phyloP scores from a whole-genome alignment of 2,329 filamentous ascomycete species.

The Calonectria montana region DNA sequence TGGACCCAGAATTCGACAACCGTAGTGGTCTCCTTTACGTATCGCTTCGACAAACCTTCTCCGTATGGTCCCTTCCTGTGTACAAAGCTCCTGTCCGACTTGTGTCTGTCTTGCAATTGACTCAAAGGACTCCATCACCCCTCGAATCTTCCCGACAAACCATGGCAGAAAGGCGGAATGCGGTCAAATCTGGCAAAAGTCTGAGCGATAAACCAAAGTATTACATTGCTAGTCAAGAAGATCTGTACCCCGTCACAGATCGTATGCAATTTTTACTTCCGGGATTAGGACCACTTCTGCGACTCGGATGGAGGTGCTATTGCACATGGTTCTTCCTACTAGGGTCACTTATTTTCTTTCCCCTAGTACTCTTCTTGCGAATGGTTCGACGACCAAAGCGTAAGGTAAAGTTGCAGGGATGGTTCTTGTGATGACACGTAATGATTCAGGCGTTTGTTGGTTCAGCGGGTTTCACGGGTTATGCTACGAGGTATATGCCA shows the following conservation, averaged over 20 bases:
- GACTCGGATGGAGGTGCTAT: slow-evolving; percentile 70
- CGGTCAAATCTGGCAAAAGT: slow-evolving; percentile 26
- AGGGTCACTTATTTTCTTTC: slow-evolving; percentile 59
- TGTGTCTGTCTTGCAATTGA: slow-evolving; percentile 74
- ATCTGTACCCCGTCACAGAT: slow-evolving; percentile 83
- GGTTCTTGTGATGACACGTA: neutral
- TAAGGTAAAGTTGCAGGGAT: neutral
- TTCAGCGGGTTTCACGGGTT: neutral
- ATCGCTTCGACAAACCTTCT: slow-evolving; percentile 79
- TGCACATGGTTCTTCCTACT: slow-evolving; percentile 74
- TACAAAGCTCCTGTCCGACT: slow-evolving; percentile 76
- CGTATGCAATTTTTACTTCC: slow-evolving; percentile 78
- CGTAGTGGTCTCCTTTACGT: slow-evolving; percentile 76
- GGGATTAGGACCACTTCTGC: slow-evolving; percentile 66
- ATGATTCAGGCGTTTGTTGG: neutral
- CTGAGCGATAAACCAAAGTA: slow-evolving; percentile 57
- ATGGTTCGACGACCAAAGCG: neutral
- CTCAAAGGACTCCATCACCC: slow-evolving; percentile 52
- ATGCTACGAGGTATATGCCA: neutral
- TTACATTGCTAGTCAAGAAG: slow-evolving; percentile 81
- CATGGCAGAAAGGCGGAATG: slow-evolving; percentile 14
- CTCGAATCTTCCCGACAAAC: slow-evolving; percentile 22
- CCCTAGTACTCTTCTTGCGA: slow-evolving; percentile 22
- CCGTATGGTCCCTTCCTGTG: slow-evolving; percentile 81
- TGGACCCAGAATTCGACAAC: slow-evolving; percentile 72